Evolutionary conservation across 2,329 filamentous ascomycete genomes (phyloP).

Genomic region (Hypomyces perniciosus): DNA sequence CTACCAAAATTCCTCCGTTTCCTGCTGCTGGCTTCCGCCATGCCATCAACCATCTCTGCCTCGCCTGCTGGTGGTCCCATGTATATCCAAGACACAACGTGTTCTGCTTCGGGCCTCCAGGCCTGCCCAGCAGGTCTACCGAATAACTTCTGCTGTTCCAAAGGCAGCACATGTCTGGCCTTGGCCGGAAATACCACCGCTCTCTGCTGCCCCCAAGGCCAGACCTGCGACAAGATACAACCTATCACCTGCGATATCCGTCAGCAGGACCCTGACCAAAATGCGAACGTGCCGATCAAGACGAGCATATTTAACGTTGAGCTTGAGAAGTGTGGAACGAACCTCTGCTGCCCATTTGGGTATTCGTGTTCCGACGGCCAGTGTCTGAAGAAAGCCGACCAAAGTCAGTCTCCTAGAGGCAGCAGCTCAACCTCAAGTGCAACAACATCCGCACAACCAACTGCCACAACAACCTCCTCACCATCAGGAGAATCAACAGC

Average conservation of each 20-base stretch:
- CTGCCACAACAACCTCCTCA: slow-evolving; percentile 18
- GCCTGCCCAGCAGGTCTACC: slow-evolving; percentile 54
- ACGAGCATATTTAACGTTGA: slow-evolving; percentile 54
- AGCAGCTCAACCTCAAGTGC: slow-evolving; percentile 18
- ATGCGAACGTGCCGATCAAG: slow-evolving; percentile 58
- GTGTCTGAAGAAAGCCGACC: slow-evolving; percentile 50
- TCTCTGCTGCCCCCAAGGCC: slow-evolving; percentile 61
- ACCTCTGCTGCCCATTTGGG: slow-evolving; percentile 66
- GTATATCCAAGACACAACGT: slow-evolving; percentile 42
- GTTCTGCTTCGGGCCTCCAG: slow-evolving; percentile 42
- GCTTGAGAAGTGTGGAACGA: slow-evolving; percentile 51
- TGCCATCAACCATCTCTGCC: slow-evolving; percentile 11
- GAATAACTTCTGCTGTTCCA: slow-evolving; percentile 60
- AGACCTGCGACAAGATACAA: slow-evolving; percentile 53
- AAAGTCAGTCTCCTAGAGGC: slow-evolving; percentile 35
- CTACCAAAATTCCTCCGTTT: slow-evolving; percentile 7
- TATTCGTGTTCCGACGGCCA: slow-evolving; percentile 53
- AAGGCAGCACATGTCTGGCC: slow-evolving; percentile 47
- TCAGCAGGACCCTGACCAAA: slow-evolving; percentile 51
- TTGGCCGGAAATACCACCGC: slow-evolving; percentile 61
- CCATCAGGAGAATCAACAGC: neutral
- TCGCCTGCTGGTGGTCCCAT: slow-evolving; percentile 28
- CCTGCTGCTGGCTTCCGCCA: slow-evolving; percentile 11
- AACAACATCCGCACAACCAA: slow-evolving; percentile 15
- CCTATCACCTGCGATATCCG: slow-evolving; percentile 59